Evolutionary conservation across 345 rosid species (phyloP).

Genomic region (Clausena lansium): DNA sequence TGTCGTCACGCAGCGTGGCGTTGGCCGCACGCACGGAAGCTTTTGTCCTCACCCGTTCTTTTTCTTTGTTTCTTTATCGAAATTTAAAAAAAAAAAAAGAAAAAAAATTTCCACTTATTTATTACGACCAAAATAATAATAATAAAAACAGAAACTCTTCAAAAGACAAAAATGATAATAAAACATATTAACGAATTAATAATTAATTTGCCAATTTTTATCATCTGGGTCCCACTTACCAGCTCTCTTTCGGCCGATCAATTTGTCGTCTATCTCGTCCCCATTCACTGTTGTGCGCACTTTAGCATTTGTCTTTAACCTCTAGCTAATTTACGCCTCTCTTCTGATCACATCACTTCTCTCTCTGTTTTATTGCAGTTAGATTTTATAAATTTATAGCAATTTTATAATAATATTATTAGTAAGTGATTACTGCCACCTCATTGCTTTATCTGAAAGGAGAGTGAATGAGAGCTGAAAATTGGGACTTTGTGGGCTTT

Average conservation of each 20-base stretch:
- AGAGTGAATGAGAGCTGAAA: not conserved
- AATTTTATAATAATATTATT: not conserved
- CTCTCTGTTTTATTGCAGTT: slow-evolving; percentile 26
- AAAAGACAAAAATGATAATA: not conserved
- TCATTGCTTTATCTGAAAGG: not conserved
- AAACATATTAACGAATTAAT: not conserved
- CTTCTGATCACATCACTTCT: slow-evolving; percentile 19
- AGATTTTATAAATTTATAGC: slow-evolving; percentile 2
- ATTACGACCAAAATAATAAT: slow-evolving; percentile 1
- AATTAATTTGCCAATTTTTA: slow-evolving; percentile 12
- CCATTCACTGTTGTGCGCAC: slow-evolving; percentile 7
- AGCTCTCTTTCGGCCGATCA: slow-evolving; percentile 44
- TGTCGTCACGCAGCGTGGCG: slow-evolving; percentile 36
- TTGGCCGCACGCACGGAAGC: slow-evolving; percentile 33
- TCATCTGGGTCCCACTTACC: slow-evolving; percentile 26
- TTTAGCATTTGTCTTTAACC: not conserved
- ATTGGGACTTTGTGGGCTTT: not conserved
- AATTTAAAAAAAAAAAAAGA: not conserved
- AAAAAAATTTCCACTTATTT: not conserved
- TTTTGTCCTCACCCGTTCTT: slow-evolving; percentile 21
- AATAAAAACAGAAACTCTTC: not conserved
- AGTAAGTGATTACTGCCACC: not conserved
- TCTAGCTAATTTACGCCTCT: slow-evolving; percentile 9
- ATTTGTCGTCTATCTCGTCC: slow-evolving; percentile 33
- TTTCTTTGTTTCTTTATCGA: slow-evolving; percentile 15